Percentiles rank a stretch among this genome's conserved stretches.
These are phyloP conservation scores for Stachybotrys elegans DNA, from an alignment of 2,329 filamentous ascomycete genomes.

Conservation along the genomic window DNA sequence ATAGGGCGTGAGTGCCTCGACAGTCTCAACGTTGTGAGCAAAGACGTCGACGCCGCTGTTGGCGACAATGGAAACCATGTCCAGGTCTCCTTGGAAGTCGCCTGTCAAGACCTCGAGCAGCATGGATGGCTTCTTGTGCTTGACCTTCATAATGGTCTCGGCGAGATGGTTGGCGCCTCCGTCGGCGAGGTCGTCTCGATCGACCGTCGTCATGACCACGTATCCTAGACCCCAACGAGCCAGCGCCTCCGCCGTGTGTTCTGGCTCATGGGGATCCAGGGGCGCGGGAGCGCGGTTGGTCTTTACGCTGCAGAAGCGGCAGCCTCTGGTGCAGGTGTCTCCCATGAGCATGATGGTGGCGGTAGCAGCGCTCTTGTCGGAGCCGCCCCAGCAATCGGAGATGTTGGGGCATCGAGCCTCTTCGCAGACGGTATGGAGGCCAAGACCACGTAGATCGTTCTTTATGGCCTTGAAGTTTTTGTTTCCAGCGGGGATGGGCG, in stretches of 20 bases:
- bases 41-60: constrained; percentile 90
- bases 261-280: constrained; percentile 91
- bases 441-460: constrained; percentile 81
- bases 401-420: constrained; percentile 97
- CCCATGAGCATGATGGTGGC: constrained; percentile 99
- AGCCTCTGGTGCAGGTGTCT: constrained; percentile 94
- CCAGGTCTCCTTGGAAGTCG: constrained; percentile 79
- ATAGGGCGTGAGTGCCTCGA: constrained; percentile 82
- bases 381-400: constrained; percentile 94
- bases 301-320: constrained; percentile 96
- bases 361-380: constrained; percentile 81
- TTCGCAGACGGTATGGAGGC: constrained; percentile 94
- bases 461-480: constrained; percentile 92
- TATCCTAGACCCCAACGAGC: constrained; percentile 92
- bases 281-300: constrained; percentile 71
- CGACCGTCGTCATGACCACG: constrained; percentile 88
- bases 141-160: constrained; percentile 91
- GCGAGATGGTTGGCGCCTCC: constrained; percentile 87
- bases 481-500: constrained; percentile 77
- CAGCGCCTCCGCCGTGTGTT: constrained; percentile 92
- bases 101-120: constrained; percentile 82
- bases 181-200: constrained; percentile 86
- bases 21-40: constrained; percentile 95
- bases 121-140: constrained; percentile 71
- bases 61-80: constrained; percentile 82